phyloP scores from a whole-genome alignment of 805 yeast species.

The Cyberlindnera xylosilytica region DNA sequence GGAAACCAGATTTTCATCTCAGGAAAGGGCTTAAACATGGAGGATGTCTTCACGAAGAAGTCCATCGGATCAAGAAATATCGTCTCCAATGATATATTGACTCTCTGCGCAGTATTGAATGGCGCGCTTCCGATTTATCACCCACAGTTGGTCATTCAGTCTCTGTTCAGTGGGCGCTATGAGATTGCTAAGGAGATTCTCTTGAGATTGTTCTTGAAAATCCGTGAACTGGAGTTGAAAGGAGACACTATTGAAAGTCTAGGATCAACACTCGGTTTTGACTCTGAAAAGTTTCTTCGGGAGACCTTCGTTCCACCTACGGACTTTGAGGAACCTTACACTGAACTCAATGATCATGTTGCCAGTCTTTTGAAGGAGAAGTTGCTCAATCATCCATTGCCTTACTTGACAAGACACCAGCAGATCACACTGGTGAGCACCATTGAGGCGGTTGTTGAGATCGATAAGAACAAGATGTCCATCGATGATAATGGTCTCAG shows the following conservation, averaged over 20 bases:
- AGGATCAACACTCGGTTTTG: conserved; percentile 31
- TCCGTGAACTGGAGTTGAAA: conserved; percentile 53
- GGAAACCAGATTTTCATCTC: conserved; percentile 88
- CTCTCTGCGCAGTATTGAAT: conserved; percentile 71
- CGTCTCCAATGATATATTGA: conserved; percentile 53
- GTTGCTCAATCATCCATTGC: conserved; percentile 63
- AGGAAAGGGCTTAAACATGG: conserved; percentile 61
- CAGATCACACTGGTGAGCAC: conserved; percentile 78
- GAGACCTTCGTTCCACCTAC: neutral
- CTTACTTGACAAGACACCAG: conserved; percentile 85
- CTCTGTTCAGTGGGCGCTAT: conserved; percentile 59
- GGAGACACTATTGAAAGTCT: conserved; percentile 21
- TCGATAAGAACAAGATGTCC: conserved; percentile 38
- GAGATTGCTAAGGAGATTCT: conserved; percentile 56
- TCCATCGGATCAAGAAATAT: conserved; percentile 60
- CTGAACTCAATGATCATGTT: conserved; percentile 39
- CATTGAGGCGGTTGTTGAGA: conserved; percentile 57
- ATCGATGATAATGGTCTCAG: conserved; percentile 58
- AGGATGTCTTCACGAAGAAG: conserved; percentile 47
- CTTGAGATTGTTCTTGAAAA: conserved; percentile 44
- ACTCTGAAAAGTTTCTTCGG: conserved; percentile 28
- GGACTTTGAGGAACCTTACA: conserved; percentile 36
- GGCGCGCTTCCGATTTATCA: conserved; percentile 91
- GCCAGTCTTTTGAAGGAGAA: conserved; percentile 52
- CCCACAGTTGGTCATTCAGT: conserved; percentile 82